Evolutionary conservation across 768 basidiomycete genomes (phyloP).

Genomic region (Lepiota subincarnata): DNA sequence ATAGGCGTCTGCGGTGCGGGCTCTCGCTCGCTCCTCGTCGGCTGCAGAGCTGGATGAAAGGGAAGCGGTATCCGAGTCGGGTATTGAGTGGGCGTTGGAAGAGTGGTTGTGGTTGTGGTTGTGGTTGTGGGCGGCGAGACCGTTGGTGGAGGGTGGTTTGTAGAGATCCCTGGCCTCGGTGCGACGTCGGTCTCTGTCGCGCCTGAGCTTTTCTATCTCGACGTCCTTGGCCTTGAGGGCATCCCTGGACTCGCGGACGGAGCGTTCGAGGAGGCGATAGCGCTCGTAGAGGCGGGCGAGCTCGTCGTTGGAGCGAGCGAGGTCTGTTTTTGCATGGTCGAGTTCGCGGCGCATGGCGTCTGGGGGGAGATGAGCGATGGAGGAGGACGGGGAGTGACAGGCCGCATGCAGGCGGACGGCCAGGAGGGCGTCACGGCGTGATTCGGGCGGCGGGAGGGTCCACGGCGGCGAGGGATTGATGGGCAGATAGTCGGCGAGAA

Average conservation of each 20-base stretch:
- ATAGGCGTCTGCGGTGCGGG: conserved; percentile 58
- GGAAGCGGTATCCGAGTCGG: conserved; percentile 17
- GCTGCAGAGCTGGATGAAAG: conserved; percentile 14
- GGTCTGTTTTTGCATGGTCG: conserved; percentile 51
- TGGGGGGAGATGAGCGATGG: conserved; percentile 35
- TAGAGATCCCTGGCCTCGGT: conserved; percentile 14
- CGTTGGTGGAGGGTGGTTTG: neutral
- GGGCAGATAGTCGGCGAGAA: conserved; percentile 34
- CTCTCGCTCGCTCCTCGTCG: conserved; percentile 56
- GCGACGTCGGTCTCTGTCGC: conserved; percentile 29
- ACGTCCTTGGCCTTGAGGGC: conserved; percentile 51
- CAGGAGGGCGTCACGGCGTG: conserved; percentile 2
- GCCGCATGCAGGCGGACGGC: conserved; percentile 37
- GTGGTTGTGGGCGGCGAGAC: neutral
- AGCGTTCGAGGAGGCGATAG: conserved; percentile 57
- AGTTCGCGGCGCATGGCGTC: conserved; percentile 52
- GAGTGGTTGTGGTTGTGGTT: conserved; percentile 9
- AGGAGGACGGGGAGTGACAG: conserved; percentile 40
- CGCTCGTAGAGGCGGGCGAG: conserved; percentile 56
- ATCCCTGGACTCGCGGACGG: conserved; percentile 62
- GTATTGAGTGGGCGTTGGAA: neutral
- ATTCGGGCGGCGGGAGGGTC: neutral
- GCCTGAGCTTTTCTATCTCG: conserved; percentile 54
- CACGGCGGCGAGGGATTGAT: neutral
- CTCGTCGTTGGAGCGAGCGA: conserved; percentile 50